Base-by-base conservation (phyloP, 805 yeast genomes). In the Priceomyces carsonii region DNA sequence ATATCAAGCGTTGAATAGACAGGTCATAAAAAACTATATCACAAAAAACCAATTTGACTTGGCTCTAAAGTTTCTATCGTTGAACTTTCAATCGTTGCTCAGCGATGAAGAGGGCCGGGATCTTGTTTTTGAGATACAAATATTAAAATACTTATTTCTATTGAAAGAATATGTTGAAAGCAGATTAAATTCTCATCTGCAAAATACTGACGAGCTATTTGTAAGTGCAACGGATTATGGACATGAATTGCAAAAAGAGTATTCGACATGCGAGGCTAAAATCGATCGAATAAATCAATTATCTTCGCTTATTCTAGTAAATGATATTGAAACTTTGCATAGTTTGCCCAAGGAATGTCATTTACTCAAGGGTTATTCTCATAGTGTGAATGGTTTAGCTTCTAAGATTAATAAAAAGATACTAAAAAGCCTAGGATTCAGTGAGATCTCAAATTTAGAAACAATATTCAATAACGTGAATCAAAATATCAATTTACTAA, bases 381-480 rank as follows among this genome's bases (percentile, higher is more conserved):
- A 48, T 14, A 47, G 49, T 13, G 35, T 53, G 26, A 40, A 40
- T 5, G 40, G 38, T 19, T 35, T 64, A 5, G 42, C 44, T 13
- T 43, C 45, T 8, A 45, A 46, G 8, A 55, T 61, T 10, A 63
- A 65, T 31, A 45, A 43, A 18, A 39, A 36, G 12, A 60, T 63
- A 3, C 44, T 63, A 21, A 32, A 36, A 24, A 33, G 36, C 7
- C 40, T 55, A 17, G 59, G 60, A 2, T 54, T 57, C 32, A 47
- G 43, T 12, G 43, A 47, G 8, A 44, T 35, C 15, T 63, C 70
- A 2, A 56, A 55, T 20, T 46, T 68, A 30, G 69, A 68, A 41
- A 34, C 33, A 7, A 57, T 65, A 27, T 47, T 66, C 21, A 48
- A 48, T 13, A 48, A 48, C 20, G 67, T 63, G 9, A 53, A 57